phyloP scores from a whole-genome alignment of 225 moss, liverwort and hornwort species.

The Sphagnum tenellum region DNA sequence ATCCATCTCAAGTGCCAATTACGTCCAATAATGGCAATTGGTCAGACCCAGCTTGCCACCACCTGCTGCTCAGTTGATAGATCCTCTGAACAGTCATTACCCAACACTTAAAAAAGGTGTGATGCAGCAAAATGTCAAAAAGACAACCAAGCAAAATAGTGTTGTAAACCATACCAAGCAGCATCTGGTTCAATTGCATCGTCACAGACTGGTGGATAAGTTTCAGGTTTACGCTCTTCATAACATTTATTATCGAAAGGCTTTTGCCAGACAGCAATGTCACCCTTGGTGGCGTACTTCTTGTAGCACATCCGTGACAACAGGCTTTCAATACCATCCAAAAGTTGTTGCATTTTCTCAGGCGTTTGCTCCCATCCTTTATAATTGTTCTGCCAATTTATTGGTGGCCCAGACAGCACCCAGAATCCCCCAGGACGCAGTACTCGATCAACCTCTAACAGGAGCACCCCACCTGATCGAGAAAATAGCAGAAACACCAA shows the following conservation, averaged over 20 bases:
- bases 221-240: conserved; percentile 40
- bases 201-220: conserved; percentile 65
- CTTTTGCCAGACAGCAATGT: conserved; percentile 77
- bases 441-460: conserved; percentile 74
- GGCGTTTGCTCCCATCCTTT: conserved; percentile 72
- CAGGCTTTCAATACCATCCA: conserved; percentile 54
- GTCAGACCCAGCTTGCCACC: too few species aligned
- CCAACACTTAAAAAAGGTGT: too few species aligned
- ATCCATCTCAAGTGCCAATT: too few species aligned
- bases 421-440: conserved; percentile 82
- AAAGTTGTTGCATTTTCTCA: conserved; percentile 50
- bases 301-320: conserved; percentile 69
- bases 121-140: too few species aligned
- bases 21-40: too few species aligned
- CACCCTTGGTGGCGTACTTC: conserved; percentile 49
- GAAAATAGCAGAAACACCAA: too few species aligned
- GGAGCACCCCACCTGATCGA: conserved; percentile 42
- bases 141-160: too few species aligned
- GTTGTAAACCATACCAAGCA: conserved; percentile 25
- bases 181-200: conserved; percentile 75
- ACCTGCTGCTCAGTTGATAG: too few species aligned
- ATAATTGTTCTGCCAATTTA: conserved; percentile 72
- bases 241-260: conserved; percentile 58
- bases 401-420: conserved; percentile 79
- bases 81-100: too few species aligned